phyloP scores from a whole-genome alignment of 2,329 filamentous ascomycete species.

The Neocucurbitaria cava region DNA sequence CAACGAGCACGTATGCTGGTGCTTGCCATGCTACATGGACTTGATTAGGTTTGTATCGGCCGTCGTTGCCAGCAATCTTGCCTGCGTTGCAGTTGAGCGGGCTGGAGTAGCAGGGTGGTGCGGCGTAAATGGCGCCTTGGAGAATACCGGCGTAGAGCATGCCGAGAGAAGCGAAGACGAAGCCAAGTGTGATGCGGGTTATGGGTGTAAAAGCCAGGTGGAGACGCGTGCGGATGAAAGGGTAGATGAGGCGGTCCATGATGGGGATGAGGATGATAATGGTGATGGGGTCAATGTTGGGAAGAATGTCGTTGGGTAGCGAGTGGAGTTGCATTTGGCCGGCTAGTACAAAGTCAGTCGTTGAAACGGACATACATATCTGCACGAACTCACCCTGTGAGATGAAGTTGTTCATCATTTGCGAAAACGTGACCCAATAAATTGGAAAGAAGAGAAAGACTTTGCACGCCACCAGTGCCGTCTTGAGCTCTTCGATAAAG shows the following conservation, averaged over 20 bases:
- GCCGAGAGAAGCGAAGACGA: slow-evolving; percentile 60
- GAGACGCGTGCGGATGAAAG: slow-evolving; percentile 50
- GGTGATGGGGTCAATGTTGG: slow-evolving; percentile 56
- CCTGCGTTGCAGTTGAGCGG: slow-evolving; percentile 49
- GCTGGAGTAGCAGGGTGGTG: slow-evolving; percentile 60
- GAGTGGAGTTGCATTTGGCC: slow-evolving; percentile 56
- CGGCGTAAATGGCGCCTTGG: slow-evolving; percentile 62
- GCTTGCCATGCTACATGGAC: slow-evolving; percentile 56
- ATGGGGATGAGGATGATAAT: slow-evolving; percentile 57
- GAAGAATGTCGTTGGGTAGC: slow-evolving; percentile 58
- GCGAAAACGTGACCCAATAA: slow-evolving; percentile 54
- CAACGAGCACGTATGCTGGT: slow-evolving; percentile 56
- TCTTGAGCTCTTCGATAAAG: slow-evolving; percentile 76
- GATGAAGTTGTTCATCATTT: slow-evolving; percentile 59
- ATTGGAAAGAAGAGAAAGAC: slow-evolving; percentile 65
- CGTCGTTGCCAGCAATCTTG: slow-evolving; percentile 35
- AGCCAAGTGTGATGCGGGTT: slow-evolving; percentile 61
- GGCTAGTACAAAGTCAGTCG: slow-evolving; percentile 30
- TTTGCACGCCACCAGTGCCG: slow-evolving; percentile 70
- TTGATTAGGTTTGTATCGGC: slow-evolving; percentile 45
- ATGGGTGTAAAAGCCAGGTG: slow-evolving; percentile 57
- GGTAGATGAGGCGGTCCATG: slow-evolving; percentile 55
- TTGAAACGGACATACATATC: background rate
- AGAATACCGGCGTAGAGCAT: slow-evolving; percentile 65
- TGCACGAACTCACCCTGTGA: slow-evolving; percentile 46